Evolutionary conservation across 2,329 filamentous ascomycete genomes (phyloP).

Genomic region (Botryotinia convoluta): DNA sequence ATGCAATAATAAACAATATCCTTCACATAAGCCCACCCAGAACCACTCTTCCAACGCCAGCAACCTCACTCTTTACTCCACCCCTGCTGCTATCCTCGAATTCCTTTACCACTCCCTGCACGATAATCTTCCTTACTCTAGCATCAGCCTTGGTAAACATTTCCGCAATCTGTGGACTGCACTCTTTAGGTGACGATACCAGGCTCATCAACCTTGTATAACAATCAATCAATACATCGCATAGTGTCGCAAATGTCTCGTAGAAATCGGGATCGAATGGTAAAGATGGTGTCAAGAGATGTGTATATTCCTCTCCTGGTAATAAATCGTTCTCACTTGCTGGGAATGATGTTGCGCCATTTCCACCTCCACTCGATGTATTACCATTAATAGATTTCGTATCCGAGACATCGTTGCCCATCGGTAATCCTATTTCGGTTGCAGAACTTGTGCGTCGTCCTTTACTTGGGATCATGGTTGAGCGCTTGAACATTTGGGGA

Average conservation of each 20-base stretch:
- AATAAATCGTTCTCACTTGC: constrained; percentile 64
- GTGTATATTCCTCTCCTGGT: constrained; percentile 82
- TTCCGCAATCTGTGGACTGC: constrained; percentile 69
- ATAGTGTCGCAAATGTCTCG: constrained; percentile 92
- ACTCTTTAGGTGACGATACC: constrained; percentile 71
- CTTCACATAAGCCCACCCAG: constrained; percentile 75
- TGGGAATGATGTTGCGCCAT: constrained; percentile 45
- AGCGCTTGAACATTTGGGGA: constrained; percentile 77
- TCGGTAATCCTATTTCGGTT: constrained; percentile 56
- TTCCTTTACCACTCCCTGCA: constrained; percentile 83
- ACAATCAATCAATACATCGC: constrained; percentile 90
- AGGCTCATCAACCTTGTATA: constrained; percentile 77
- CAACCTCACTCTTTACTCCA: constrained; percentile 76
- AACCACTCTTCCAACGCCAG: constrained; percentile 83
- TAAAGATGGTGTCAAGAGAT: constrained; percentile 84
- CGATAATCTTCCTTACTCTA: constrained; percentile 81
- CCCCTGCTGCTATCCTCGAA: constrained; percentile 84
- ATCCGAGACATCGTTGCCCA: constrained; percentile 48
- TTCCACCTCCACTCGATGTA: constrained; percentile 40
- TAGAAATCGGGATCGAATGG: constrained; percentile 98
- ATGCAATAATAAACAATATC: constrained; percentile 21
- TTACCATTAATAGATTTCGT: constrained; percentile 45
- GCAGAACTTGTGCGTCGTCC: constrained; percentile 56
- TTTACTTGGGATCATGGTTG: constrained; percentile 52
- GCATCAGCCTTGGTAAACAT: constrained; percentile 87